Evolutionary conservation across 345 rosid species (phyloP), one percentile per base, ranked within the genome.

Genomic region (Brassica juncea): DNA sequence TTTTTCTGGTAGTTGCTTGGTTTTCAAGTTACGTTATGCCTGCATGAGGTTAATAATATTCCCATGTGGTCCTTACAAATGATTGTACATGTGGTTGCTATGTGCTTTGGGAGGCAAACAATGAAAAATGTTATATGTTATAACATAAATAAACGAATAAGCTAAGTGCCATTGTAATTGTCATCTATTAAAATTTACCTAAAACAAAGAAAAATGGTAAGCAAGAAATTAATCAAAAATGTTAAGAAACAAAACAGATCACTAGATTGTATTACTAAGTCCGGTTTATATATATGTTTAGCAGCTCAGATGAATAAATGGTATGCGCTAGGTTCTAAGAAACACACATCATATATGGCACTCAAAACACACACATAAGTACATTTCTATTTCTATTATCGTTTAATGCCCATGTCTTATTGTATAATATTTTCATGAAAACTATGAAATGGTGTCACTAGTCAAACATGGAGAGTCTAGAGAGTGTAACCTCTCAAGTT

Each of bases 1-100:
- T 8, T 71, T 71, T 73, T 73, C 69, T 67, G 78, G 65, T 79
- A 47, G 73, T 67, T 79, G 65, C 70, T 73, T 79, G 63, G 78
- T 61, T 68, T 73, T 73, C 78, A 79, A 67, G 70, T 55, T 57
- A 8, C 66, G 44, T 8, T 69, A 69, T 27, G 37, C 61, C n/a
- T 30, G 15, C 69, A 23, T 57, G 28, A 8, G 16, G 11, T 57
- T 57, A 7, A 63, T 32, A n/a, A n/a, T 8, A 62, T 12, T 59
- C 19, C 5, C 12, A 28, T 62, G 4, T 72, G 5, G 6, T 8
- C 11, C 37, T 21, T 30, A 14, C 11, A 23, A 34, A 54, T 75
- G 34, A 42, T 30, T 42, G 25, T 31, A 60, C 11, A 54, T 37
- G 32, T 39, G 32, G 14, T 65, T 66, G 3, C 8, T 14, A 74